Conservation (phyloP, 106 monocot species). For the Dioscorea zingiberensis region DNA sequence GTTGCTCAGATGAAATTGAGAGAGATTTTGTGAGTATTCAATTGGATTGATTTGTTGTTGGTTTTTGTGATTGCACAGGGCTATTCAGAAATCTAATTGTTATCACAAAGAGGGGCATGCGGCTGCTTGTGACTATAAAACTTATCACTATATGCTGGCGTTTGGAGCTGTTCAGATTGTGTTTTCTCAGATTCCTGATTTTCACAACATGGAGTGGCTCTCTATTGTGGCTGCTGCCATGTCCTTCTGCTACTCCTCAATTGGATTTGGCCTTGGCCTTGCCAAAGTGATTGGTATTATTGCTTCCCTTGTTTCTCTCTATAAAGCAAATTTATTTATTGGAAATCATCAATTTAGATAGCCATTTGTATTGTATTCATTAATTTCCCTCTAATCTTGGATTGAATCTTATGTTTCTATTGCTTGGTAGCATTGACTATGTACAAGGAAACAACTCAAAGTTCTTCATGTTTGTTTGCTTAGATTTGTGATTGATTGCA, state of each 20-base stretch:
- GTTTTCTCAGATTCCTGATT: constrained; percentile 71
- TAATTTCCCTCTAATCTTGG: too few relatives aligned
- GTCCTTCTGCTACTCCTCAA: constrained; percentile 82
- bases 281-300: constrained; percentile 74
- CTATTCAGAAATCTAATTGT: constrained; percentile 58
- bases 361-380: too few relatives aligned
- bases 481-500: too few relatives aligned
- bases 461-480: too few relatives aligned
- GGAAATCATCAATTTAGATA: too few relatives aligned
- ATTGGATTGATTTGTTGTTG: background rate
- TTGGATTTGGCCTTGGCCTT: constrained; percentile 66
- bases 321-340: too few relatives aligned
- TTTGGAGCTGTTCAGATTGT: constrained; percentile 71
- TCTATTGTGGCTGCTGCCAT: constrained; percentile 65
- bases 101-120: constrained; percentile 57
- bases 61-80: constrained; percentile 22
- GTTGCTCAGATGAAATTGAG: background rate
- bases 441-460: too few relatives aligned
- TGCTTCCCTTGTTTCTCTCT: background rate
- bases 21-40: background rate
- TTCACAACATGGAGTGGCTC: constrained; percentile 86
- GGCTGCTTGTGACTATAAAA: constrained; percentile 30
- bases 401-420: too few relatives aligned
- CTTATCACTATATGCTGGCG: constrained; percentile 41
- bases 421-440: too few relatives aligned